Conservation (phyloP, 805 yeast genomes). For the Ogataea minuta region DNA sequence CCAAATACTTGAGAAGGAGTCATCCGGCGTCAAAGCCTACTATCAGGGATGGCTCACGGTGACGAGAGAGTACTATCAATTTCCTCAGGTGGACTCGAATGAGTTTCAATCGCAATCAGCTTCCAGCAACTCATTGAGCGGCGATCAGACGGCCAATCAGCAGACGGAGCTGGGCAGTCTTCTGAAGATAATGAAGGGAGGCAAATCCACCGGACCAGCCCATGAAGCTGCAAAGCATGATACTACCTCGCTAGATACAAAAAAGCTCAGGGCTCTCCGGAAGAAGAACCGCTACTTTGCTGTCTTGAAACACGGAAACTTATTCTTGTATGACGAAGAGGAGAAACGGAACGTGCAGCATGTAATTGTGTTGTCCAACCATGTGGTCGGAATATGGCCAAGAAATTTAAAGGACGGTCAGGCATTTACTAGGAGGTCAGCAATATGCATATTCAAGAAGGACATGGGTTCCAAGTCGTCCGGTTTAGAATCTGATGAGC, state of each 20-base stretch:
- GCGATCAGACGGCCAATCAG: conserved; percentile 6
- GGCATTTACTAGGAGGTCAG: conserved; percentile 74
- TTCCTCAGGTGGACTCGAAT: conserved; percentile 39
- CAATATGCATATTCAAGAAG: conserved; percentile 67
- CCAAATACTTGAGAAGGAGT: conserved; percentile 56
- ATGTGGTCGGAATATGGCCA: conserved; percentile 84
- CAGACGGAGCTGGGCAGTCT: conserved; percentile 10
- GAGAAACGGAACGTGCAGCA: conserved; percentile 63
- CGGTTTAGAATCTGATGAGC: conserved; percentile 47
- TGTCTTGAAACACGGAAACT: conserved; percentile 79
- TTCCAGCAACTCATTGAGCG: conserved; percentile 10
- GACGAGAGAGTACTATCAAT: conserved; percentile 69
- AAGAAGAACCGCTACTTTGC: conserved; percentile 65
- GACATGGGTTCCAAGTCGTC: conserved; percentile 13
- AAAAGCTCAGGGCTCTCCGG: conserved; percentile 38
- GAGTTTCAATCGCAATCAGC: conserved; percentile 21
- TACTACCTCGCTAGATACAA: conserved; percentile 34
- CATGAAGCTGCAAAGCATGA: conserved; percentile 19
- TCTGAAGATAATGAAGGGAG: conserved; percentile 24
- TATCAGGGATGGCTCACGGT: conserved; percentile 80
- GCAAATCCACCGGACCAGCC: conserved; percentile 3
- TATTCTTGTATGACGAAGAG: conserved; percentile 79
- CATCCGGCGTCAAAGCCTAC: conserved; percentile 62
- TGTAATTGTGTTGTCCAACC: conserved; percentile 72
- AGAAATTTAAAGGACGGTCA: conserved; percentile 69